Percentiles rank a stretch among this genome's conserved stretches.
phyloP scores from a whole-genome alignment of 1,284 basidiomycete species.

The Butyriboletus appendiculatus region DNA sequence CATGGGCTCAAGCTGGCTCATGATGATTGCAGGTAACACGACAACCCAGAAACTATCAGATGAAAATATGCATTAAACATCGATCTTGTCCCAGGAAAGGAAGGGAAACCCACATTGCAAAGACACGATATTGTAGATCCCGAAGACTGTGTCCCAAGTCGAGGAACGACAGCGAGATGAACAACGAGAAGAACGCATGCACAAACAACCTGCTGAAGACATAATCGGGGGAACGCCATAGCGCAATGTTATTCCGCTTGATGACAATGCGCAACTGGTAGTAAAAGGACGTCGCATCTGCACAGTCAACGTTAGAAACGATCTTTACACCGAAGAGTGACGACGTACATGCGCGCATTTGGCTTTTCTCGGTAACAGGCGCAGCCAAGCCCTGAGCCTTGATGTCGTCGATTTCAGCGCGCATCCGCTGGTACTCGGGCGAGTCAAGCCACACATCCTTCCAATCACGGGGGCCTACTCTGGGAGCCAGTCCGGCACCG shows the following conservation, averaged over 20 bases:
- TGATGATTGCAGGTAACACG: constrained; percentile 75
- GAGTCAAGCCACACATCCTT: constrained; percentile 72
- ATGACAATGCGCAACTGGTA: constrained; percentile 82
- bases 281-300: constrained; percentile 76
- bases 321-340: neutral
- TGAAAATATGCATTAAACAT: constrained; percentile 2
- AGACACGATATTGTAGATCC: constrained; percentile 84
- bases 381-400: constrained; percentile 44
- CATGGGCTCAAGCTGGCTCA: constrained; percentile 82
- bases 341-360: constrained; percentile 49
- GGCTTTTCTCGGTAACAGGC: constrained; percentile 40
- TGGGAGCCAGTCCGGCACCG: constrained; percentile 69
- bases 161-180: constrained; percentile 84
- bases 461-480: constrained; percentile 74
- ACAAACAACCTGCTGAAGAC: constrained; percentile 83
- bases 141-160: constrained; percentile 66
- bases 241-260: constrained; percentile 69
- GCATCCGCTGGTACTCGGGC: constrained; percentile 42
- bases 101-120: constrained; percentile 58
- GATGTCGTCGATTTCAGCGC: constrained; percentile 45
- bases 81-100: neutral
- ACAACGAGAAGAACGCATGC: constrained; percentile 74
- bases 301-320: neutral
- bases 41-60: constrained; percentile 61
- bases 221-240: constrained; percentile 86